Conservation (phyloP, 2,329 filamentous ascomycete species). For the Nemania diffusa region DNA sequence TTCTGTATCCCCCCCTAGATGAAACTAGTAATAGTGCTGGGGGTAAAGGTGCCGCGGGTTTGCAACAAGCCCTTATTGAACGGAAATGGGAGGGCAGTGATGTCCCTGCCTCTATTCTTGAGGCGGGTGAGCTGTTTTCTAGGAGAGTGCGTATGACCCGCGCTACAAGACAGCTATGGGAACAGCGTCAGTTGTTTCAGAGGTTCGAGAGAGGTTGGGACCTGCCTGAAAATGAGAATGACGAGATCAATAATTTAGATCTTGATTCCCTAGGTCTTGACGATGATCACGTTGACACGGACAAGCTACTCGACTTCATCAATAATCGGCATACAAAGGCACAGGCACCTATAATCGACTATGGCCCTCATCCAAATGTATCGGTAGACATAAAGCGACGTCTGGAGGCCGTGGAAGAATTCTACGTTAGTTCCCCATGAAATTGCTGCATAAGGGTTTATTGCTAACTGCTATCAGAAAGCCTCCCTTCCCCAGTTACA, state of each 20-base stretch:
- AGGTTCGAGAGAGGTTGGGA: constrained; percentile 94
- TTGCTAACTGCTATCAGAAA: constrained; percentile 62
- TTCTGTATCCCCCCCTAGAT: constrained; percentile 94
- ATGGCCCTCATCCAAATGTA: constrained; percentile 62
- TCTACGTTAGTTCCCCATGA: constrained; percentile 75
- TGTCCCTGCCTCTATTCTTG: constrained; percentile 91
- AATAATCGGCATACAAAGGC: constrained; percentile 56
- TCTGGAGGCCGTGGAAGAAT: constrained; percentile 80
- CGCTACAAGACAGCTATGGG: constrained; percentile 92
- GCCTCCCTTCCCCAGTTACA: constrained; percentile 86
- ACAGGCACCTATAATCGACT: constrained; percentile 56
- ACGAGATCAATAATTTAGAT: constrained; percentile 53
- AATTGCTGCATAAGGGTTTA: constrained; percentile 11
- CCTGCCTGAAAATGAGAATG: constrained; percentile 54
- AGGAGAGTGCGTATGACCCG: constrained; percentile 90
- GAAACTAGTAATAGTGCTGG: constrained; percentile 88
- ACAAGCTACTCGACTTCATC: constrained; percentile 55
- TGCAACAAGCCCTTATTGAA: constrained; percentile 83
- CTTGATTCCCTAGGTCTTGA: constrained; percentile 47
- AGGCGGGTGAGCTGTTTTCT: constrained; percentile 92
- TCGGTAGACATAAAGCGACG: constrained; percentile 69
- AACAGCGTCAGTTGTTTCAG: constrained; percentile 90
- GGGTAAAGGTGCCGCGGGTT: constrained; percentile 83
- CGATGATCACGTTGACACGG: constrained; percentile 51
- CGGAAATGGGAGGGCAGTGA: constrained; percentile 93